A percentile compares a stretch with the other conserved stretches of the same genome.
phyloP scores from a whole-genome alignment of 257 asterid genomes.

The Voacanga thouarsii region DNA sequence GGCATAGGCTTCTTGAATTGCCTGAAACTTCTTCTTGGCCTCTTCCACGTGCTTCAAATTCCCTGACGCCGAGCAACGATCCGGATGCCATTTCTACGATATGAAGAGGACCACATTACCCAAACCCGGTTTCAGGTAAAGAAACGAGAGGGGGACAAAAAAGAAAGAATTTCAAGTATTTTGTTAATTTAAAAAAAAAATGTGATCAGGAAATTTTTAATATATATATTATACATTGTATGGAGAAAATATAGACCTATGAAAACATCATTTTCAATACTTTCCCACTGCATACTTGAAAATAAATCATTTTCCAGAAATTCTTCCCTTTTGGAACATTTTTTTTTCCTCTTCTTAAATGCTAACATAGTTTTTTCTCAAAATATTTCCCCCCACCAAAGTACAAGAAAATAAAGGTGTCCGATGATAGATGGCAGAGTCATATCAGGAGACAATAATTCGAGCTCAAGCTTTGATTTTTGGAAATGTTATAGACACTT shows the following conservation, averaged over 20 bases:
- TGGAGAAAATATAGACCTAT: background rate
- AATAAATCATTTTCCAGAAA: background rate
- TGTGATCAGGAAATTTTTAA: too few species aligned
- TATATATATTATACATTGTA: too few species aligned
- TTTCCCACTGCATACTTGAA: background rate
- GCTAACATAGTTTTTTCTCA: too few species aligned
- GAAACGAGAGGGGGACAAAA: background rate
- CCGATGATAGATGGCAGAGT: too few species aligned
- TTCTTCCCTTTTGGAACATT: too few species aligned
- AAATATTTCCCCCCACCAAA: background rate
- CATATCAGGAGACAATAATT: background rate
- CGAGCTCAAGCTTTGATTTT: background rate
- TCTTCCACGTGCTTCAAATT: conserved; percentile 51
- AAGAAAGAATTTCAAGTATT: background rate
- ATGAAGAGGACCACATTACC: conserved; percentile 5
- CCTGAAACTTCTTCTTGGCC: conserved; percentile 80
- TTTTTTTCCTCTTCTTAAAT: too few species aligned
- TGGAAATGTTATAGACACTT: background rate
- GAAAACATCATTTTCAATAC: background rate
- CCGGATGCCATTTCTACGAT: conserved; percentile 83
- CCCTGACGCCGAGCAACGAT: conserved; percentile 66
- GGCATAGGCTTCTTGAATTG: conserved; percentile 84
- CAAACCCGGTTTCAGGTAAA: conserved; percentile 7
- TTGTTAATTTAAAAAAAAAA: background rate
- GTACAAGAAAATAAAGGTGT: background rate